Base-by-base conservation (phyloP, 2,329 filamentous ascomycete genomes). In the Talaromyces pinophilus region DNA sequence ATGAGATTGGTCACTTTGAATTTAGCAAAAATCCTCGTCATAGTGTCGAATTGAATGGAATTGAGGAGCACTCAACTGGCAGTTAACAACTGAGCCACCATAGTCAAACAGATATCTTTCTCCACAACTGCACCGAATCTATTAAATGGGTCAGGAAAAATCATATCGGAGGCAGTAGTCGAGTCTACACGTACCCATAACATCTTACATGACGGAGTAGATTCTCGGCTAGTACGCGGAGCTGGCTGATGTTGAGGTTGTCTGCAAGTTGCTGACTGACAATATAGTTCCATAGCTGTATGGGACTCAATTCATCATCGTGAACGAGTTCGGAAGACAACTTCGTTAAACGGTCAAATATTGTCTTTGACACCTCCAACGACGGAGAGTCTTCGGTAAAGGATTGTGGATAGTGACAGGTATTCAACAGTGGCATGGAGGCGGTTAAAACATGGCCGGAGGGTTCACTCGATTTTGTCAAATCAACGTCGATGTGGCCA, bases 201-300 rank as follows among this genome's bases (percentile, higher is more conserved):
- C 75, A 76, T 59, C 72, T 72, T 8, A 75, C 69, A 38, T 74
- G 66, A 59, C 67, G 67, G 64, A 74, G 63, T 63, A 76, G 44
- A 35, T 69, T 70, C 11, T 70, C 68, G 15, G 71, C 71, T 60
- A 77, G 63, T 13, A 59, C 50, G 28, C 68, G 70, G 42, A 78
- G 63, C 17, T 65, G 52, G 1, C 57, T 40, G 0, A 71, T 35
- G 7, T 71, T 70, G 7, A 76, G 33, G 15, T 33, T 62, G 1
- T 66, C 55, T 62, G 74, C 74, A 22, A 68, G 67, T 7, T 71
- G 68, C 63, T 76, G 72, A 44, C 67, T 61, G 15, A 70, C 65
- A 11, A 78, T 69, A 46, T 72, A 69, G 44, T 73, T 69, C 76
- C 76, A 77, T 10, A 74, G 75, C 67, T 79, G 77, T 7, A 77